A percentile compares a stretch with the other conserved stretches of the same genome.
Conservation (phyloP, 148 eudicot genomes). For the Chenopodium berlandieri region DNA sequence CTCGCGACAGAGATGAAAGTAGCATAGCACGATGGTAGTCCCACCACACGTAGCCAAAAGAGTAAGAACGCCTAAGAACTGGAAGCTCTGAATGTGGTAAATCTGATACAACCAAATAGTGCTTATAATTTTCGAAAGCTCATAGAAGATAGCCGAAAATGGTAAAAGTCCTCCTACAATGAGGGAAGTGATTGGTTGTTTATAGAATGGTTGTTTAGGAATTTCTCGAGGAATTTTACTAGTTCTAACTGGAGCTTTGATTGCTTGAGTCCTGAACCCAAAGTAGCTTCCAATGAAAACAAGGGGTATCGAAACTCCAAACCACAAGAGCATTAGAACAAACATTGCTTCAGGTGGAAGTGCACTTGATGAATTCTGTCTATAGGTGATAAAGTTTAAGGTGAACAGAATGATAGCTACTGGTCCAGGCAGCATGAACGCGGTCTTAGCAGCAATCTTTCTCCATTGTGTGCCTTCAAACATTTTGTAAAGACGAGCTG, state of each 20-base stretch:
- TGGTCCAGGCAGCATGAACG: constrained; percentile 39
- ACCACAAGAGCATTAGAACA: constrained; percentile 37
- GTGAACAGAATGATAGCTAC: constrained; percentile 31
- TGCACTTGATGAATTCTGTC: constrained; percentile 39
- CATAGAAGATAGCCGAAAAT: constrained; percentile 35
- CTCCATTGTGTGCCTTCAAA: constrained; percentile 47
- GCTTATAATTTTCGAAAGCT: constrained; percentile 33
- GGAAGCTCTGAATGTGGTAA: constrained; percentile 41
- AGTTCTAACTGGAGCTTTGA: constrained; percentile 36
- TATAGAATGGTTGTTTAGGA: constrained; percentile 42
- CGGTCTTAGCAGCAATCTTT: constrained; percentile 33
- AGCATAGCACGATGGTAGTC: constrained; percentile 40
- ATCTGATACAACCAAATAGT: constrained; percentile 48
- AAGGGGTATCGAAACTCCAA: constrained; percentile 41
- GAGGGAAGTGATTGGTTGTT: constrained; percentile 31
- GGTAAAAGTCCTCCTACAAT: constrained; percentile 42
- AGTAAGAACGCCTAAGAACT: constrained; percentile 32
- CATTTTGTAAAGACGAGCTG: constrained; percentile 38
- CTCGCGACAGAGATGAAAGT: constrained; percentile 47
- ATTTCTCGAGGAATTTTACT: constrained; percentile 42
- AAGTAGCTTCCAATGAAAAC: constrained; percentile 41
- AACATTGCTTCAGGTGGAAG: constrained; percentile 39
- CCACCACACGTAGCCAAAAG: constrained; percentile 42
- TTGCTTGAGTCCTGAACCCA: constrained; percentile 33
- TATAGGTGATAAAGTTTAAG: constrained; percentile 32